Conservation (phyloP, 176 grass and related monocot genomes). For the Musa acuminata region DNA sequence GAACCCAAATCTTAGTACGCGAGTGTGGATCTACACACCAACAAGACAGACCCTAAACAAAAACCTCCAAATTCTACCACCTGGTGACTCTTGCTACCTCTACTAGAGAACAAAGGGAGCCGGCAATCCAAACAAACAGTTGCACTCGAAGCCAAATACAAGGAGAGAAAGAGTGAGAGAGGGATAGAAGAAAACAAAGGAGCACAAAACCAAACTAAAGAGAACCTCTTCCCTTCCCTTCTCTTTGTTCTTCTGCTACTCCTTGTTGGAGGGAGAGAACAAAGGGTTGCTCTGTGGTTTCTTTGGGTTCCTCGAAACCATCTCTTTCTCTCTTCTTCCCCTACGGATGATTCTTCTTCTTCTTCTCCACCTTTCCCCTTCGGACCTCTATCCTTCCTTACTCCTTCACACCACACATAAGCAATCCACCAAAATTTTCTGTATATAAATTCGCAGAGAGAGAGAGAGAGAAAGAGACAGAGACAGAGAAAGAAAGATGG, state of each 20-base stretch:
- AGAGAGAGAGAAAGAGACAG: too few relatives aligned
- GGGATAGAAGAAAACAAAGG: not conserved
- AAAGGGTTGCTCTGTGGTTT: too few relatives aligned
- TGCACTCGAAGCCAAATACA: slow-evolving; percentile 5
- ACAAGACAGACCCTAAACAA: not conserved
- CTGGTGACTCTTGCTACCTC: not conserved
- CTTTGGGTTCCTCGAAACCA: not conserved
- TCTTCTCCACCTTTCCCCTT: not conserved
- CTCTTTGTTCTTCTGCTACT: not conserved
- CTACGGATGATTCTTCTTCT: not conserved
- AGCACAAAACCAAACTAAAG: not conserved
- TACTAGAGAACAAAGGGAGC: slow-evolving; percentile 1
- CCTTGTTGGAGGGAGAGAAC: too few relatives aligned
- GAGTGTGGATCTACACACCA: not conserved
- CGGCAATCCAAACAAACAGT: slow-evolving; percentile 1
- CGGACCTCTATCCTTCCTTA: not conserved
- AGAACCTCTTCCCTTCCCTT: not conserved
- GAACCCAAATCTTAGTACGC: not conserved
- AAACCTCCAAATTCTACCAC: slow-evolving; percentile 2
- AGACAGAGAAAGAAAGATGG: not conserved
- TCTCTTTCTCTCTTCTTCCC: not conserved
- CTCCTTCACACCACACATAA: not conserved
- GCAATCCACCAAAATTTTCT: not conserved
- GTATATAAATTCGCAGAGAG: not conserved
- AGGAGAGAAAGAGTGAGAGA: not conserved